These are phyloP conservation scores for Cocos nucifera DNA, from an alignment of 176 grass and related monocot species.

Conservation along the genomic window DNA sequence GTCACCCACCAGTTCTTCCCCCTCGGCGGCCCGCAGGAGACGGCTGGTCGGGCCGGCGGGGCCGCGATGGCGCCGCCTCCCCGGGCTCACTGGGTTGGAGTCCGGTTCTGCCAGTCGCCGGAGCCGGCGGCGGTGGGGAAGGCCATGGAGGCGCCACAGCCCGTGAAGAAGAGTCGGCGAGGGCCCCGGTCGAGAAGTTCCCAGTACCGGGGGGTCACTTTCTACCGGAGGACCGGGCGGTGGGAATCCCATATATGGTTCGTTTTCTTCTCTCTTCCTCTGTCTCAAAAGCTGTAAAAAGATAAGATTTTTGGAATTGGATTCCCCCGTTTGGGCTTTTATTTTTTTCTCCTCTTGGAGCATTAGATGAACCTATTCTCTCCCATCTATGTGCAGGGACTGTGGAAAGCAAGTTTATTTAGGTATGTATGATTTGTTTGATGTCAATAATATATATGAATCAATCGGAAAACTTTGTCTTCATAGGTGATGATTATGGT, in stretches of 20 bases:
- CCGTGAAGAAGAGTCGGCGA: conserved; percentile 43
- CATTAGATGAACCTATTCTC: background rate
- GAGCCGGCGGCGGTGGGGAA: background rate
- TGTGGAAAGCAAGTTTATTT: conserved; percentile 74
- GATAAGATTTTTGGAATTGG: background rate
- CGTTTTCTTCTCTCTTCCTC: background rate
- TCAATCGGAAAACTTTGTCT: too few relatives aligned
- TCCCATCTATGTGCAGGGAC: conserved; percentile 36
- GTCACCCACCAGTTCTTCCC: conserved; percentile 31
- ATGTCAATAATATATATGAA: background rate
- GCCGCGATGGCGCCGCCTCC: background rate
- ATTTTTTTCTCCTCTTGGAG: background rate
- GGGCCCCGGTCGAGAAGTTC: conserved; percentile 65
- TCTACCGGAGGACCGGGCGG: conserved; percentile 66
- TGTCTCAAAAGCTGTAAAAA: background rate
- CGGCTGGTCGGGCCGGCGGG: background rate
- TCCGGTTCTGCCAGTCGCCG: conserved; percentile 2
- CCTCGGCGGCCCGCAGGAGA: background rate
- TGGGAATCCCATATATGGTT: conserved; percentile 78
- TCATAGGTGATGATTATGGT: too few relatives aligned
- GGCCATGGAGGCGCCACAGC: conserved; percentile 9
- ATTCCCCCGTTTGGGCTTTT: background rate
- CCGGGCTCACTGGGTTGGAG: background rate
- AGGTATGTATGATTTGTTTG: conserved; percentile 31
- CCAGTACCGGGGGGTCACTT: conserved; percentile 78